Conservation (phyloP, 345 rosid genomes). For the Euphorbia lathyris region DNA sequence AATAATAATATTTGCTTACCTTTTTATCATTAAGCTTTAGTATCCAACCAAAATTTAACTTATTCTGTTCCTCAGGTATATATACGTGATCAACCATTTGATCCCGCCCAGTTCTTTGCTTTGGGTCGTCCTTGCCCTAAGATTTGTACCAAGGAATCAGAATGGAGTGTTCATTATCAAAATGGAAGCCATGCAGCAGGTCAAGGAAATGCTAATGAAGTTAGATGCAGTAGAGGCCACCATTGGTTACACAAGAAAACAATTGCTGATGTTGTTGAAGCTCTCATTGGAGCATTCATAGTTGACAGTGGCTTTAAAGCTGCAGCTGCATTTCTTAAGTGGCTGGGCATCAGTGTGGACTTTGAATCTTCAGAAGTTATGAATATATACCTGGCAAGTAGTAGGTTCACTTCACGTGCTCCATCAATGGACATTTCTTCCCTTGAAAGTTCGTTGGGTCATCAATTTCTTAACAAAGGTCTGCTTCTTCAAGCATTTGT, state of each 20-base stretch:
- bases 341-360: constrained; percentile 76
- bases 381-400: constrained; percentile 53
- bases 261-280: constrained; percentile 89
- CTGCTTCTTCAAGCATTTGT: constrained; percentile 79
- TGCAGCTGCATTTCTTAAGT: constrained; percentile 76
- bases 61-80: constrained; percentile 54
- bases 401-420: constrained; percentile 50
- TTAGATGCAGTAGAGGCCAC: constrained; percentile 80
- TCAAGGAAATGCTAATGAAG: constrained; percentile 37
- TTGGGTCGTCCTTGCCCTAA: constrained; percentile 64
- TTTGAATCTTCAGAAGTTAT: constrained; percentile 55
- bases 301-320: constrained; percentile 91
- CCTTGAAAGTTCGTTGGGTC: constrained; percentile 50
- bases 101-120: constrained; percentile 78
- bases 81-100: constrained; percentile 82
- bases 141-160: constrained; percentile 50
- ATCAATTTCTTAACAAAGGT: constrained; percentile 66
- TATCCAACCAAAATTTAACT: neutral
- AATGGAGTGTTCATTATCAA: constrained; percentile 41
- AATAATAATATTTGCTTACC: too few species aligned
- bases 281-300: constrained; percentile 86
- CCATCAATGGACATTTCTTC: constrained; percentile 38
- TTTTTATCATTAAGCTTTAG: too few species aligned
- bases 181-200: constrained; percentile 21
- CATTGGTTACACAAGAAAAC: constrained; percentile 79